A percentile compares a stretch with the other conserved stretches of the same genome.
phyloP scores from a whole-genome alignment of 2,329 filamentous ascomycete genomes.

The Sphaceloma murrayae region DNA sequence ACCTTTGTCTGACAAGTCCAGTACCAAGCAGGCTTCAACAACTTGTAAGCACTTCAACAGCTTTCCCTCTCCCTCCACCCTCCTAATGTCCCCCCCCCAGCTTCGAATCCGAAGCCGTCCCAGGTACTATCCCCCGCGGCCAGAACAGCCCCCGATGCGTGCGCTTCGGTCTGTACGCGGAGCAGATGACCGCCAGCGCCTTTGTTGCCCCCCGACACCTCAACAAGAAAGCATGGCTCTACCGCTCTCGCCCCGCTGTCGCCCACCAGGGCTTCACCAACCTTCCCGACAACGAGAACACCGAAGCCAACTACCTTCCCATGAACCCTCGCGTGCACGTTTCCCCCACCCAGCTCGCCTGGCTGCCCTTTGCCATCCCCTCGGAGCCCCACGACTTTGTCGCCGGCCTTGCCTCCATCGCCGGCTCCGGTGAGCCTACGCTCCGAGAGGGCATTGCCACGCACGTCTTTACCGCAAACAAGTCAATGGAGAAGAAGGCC shows the following conservation, averaged over 20 bases:
- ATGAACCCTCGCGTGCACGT: conserved; percentile 39
- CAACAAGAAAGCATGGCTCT: conserved; percentile 39
- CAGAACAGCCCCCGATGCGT: conserved; percentile 36
- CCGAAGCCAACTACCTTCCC: conserved; percentile 38
- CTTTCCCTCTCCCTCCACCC: conserved; percentile 16
- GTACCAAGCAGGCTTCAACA: conserved; percentile 51
- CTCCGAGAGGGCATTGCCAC: conserved; percentile 41
- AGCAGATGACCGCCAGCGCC: conserved; percentile 38
- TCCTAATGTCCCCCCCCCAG: conserved; percentile 29
- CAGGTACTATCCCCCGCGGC: conserved; percentile 34
- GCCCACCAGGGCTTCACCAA: conserved; percentile 31
- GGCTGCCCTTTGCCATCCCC: conserved; percentile 35
- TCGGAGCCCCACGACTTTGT: conserved; percentile 38
- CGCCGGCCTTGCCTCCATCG: conserved; percentile 41
- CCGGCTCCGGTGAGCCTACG: conserved; percentile 44
- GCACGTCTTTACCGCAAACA: conserved; percentile 41
- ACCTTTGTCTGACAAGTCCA: conserved; percentile 20
- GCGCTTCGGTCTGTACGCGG: conserved; percentile 38
- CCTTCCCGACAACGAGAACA: conserved; percentile 24
- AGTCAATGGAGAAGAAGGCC: conserved; percentile 37
- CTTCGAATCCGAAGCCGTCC: conserved; percentile 35
- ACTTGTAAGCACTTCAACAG: conserved; percentile 31
- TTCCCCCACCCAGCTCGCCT: conserved; percentile 42
- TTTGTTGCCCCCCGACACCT: conserved; percentile 36
- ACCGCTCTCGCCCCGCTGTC: conserved; percentile 35